Conservation (phyloP, 257 asterid species). For the Salvia hispanica region DNA sequence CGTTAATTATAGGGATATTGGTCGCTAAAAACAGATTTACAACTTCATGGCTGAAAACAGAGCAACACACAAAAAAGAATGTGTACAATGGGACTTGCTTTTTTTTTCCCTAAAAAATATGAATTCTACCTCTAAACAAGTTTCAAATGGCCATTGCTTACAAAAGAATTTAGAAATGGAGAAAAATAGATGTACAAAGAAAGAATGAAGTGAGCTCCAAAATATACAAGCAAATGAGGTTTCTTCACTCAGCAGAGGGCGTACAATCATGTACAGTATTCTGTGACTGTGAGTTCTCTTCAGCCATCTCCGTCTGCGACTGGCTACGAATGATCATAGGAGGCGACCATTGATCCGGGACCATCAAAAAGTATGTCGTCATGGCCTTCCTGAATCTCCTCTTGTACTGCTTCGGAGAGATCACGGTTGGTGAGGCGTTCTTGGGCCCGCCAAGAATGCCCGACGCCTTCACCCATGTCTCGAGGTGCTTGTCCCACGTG, state of each 20-base stretch:
- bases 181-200: slow-evolving; percentile 26
- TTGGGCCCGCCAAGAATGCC: slow-evolving; percentile 96
- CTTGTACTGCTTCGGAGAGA: slow-evolving; percentile 92
- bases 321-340: slow-evolving; percentile 54
- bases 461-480: slow-evolving; percentile 91
- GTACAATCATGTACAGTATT: slow-evolving; percentile 20
- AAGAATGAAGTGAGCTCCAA: slow-evolving; percentile 24
- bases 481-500: slow-evolving; percentile 98
- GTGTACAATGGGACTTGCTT: slow-evolving; percentile 27
- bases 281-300: slow-evolving; percentile 54
- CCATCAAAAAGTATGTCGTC: slow-evolving; percentile 89
- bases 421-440: slow-evolving; percentile 78
- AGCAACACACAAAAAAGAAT: slow-evolving; percentile 2
- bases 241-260: slow-evolving; percentile 32
- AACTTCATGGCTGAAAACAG: slow-evolving; percentile 10
- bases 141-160: slow-evolving; percentile 30
- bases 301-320: slow-evolving; percentile 60
- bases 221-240: slow-evolving; percentile 38
- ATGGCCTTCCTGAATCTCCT: slow-evolving; percentile 94
- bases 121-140: slow-evolving; percentile 31
- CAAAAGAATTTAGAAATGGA: slow-evolving; percentile 51
- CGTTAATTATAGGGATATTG: too few species aligned
- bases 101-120: slow-evolving; percentile 31
- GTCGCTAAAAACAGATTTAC: slow-evolving; percentile 21
- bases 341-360: slow-evolving; percentile 97